A percentile compares a stretch with the other conserved stretches of the same genome.
Evolutionary conservation across 257 asterid genomes (phyloP).

Genomic region (Paulownia fortunei): DNA sequence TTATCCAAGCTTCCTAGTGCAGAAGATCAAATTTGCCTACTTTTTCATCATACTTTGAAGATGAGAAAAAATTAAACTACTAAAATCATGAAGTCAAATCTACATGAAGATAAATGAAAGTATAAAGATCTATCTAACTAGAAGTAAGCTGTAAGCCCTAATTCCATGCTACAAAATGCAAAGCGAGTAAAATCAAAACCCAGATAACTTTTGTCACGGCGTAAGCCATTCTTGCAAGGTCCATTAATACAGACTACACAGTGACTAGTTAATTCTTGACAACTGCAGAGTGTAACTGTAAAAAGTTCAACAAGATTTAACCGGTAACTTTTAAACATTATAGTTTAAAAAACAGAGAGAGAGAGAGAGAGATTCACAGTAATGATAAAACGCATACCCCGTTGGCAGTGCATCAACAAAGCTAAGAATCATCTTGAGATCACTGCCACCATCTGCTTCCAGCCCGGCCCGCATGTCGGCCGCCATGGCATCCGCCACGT

Average conservation of each 20-base stretch:
- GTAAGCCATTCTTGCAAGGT: neutral
- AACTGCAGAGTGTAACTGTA: neutral
- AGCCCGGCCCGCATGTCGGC: constrained; percentile 82
- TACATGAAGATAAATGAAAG: neutral
- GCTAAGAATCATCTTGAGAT: constrained; percentile 87
- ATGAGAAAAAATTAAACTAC: neutral
- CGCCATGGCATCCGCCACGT: constrained; percentile 78
- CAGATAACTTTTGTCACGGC: too few species aligned
- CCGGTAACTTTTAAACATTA: neutral
- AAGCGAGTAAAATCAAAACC: neutral
- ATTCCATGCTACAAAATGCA: neutral
- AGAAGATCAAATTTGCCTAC: neutral
- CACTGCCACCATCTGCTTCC: constrained; percentile 60
- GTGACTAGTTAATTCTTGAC: neutral
- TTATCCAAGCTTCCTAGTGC: neutral
- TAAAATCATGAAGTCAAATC: neutral
- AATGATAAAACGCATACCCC: constrained; percentile 45
- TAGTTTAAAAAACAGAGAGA: neutral
- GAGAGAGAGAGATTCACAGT: neutral
- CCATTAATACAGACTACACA: neutral
- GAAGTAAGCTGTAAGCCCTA: neutral
- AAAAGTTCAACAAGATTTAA: neutral
- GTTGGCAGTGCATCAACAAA: constrained; percentile 74
- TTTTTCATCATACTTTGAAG: neutral
- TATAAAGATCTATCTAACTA: too few species aligned